Evolutionary conservation across 2,329 filamentous ascomycete genomes (phyloP).

Genomic region (Simplicillium sp.): DNA sequence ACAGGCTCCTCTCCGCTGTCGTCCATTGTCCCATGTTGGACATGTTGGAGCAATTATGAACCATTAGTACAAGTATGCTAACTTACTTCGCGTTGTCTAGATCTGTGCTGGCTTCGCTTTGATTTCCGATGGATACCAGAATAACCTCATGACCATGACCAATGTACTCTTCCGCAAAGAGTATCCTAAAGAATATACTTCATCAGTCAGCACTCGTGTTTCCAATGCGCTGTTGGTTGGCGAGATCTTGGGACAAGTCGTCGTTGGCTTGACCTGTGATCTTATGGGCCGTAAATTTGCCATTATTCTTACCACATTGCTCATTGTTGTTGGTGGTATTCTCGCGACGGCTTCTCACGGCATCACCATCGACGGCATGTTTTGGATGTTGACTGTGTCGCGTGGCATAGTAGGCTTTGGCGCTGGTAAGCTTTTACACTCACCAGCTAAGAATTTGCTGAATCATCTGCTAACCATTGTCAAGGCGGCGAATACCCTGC

Average conservation of each 20-base stretch:
- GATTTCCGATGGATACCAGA: conserved; percentile 26
- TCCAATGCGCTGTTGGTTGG: conserved; percentile 31
- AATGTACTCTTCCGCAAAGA: conserved; percentile 20
- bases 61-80: background rate
- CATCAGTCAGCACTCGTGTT: conserved; percentile 27
- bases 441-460: background rate
- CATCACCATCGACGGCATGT: conserved; percentile 35
- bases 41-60: background rate
- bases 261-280: conserved; percentile 33
- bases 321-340: conserved; percentile 36
- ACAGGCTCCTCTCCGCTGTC: too few species aligned
- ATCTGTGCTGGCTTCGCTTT: conserved; percentile 22
- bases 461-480: background rate
- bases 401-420: conserved; percentile 40
- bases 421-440: conserved; percentile 13
- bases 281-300: conserved; percentile 37
- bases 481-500: conserved; percentile 34
- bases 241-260: conserved; percentile 30
- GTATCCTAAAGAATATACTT: conserved; percentile 24
- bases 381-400: conserved; percentile 41
- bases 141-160: conserved; percentile 25
- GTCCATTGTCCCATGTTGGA: too few species aligned
- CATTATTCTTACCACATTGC: conserved; percentile 33
- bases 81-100: conserved; percentile 2
- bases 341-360: conserved; percentile 35